Percentiles rank a stretch among this genome's conserved stretches.
These are phyloP conservation scores for Colletotrichum sansevieriae DNA, from an alignment of 2,329 filamentous ascomycete species.

Conservation along the genomic window DNA sequence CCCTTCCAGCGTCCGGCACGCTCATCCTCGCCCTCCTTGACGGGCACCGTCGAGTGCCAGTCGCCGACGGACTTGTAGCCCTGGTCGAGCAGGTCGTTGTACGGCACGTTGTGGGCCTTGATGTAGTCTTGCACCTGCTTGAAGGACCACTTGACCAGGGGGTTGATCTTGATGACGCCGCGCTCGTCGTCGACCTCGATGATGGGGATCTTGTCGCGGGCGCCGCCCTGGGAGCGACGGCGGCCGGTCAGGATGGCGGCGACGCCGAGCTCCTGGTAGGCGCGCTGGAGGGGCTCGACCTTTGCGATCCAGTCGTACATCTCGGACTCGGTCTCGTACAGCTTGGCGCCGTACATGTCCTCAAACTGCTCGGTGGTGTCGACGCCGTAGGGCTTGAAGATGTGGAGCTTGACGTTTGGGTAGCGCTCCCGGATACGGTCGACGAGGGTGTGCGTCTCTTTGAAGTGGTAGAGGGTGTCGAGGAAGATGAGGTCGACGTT, in stretches of 20 bases:
- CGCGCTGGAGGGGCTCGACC: conserved; percentile 94
- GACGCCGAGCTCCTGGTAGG: conserved; percentile 88
- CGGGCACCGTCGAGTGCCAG: conserved; percentile 96
- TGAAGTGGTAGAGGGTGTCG: conserved; percentile 86
- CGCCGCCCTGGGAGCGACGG: conserved; percentile 90
- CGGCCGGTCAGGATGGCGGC: conserved; percentile 93
- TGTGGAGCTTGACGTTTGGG: conserved; percentile 83
- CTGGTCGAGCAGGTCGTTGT: conserved; percentile 89
- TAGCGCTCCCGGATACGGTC: conserved; percentile 83
- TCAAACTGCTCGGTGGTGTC: conserved; percentile 83
- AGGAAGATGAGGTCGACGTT: conserved; percentile 81
- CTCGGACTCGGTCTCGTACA: conserved; percentile 89
- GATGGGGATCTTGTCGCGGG: conserved; percentile 90
- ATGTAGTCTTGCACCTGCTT: conserved; percentile 90
- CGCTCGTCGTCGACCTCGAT: conserved; percentile 91
- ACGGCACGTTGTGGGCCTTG: conserved; percentile 87
- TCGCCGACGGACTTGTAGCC: conserved; percentile 99
- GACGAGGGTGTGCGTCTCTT: conserved; percentile 80
- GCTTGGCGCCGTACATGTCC: conserved; percentile 80
- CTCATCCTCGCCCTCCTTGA: conserved; percentile 93
- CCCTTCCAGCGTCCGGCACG: conserved; percentile 97
- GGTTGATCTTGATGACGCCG: conserved; percentile 97
- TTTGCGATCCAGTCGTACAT: conserved; percentile 98
- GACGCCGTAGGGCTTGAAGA: conserved; percentile 87
- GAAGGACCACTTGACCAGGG: conserved; percentile 94